Base-by-base conservation (phyloP, 2,329 filamentous ascomycete species). In the Pyrenophora seminiperda region DNA sequence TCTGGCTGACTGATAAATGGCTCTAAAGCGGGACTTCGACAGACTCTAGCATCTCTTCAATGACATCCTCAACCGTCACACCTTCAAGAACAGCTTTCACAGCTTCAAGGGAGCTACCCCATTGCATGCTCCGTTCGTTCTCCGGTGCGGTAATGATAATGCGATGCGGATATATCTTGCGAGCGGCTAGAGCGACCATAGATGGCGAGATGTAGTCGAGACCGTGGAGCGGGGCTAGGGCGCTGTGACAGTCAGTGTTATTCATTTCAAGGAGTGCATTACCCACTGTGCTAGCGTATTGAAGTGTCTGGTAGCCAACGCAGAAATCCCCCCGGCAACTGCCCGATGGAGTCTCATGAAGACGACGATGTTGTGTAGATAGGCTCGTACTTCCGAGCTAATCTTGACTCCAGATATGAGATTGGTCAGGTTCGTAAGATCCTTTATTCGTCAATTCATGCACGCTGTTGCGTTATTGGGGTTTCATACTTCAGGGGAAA, bases 271-370 rank as follows among this genome's bases (percentile, higher is more conserved):
- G 10, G 18, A 13, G 17, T 3, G 5, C 3, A 32, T 38, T 5
- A 53, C 42, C 24, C 66, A 86, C 75, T 80, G 84, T 56, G 84
- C 78, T 36, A 96, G 78, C 56, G 81, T 79, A 34, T 83, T 81
- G 49, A 97, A 86, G 65, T 96, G 87, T 39, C 84, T 83, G 1
- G 91, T 96, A 1, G 91, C 90, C 31, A 81, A 75, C 0, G 93
- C 87, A 10, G 90, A 88, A 41, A 96, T 83, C 33, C 91, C 90
- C 11, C 87, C 84, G 14, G 83, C 83, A 19, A 97, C 89, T 40
- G 90, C 92, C 44, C 93, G 87, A 73, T 96, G 92, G 70, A 95
- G 82, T 20, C 94, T 87, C 59, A 97, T 80, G 69, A 96, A 97
- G 3, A 91, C 84, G 41, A 93, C 78, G 30, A 97, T 84, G 73